phyloP scores from a whole-genome alignment of 2,329 filamentous ascomycete genomes.

The Neonectria punicea region DNA sequence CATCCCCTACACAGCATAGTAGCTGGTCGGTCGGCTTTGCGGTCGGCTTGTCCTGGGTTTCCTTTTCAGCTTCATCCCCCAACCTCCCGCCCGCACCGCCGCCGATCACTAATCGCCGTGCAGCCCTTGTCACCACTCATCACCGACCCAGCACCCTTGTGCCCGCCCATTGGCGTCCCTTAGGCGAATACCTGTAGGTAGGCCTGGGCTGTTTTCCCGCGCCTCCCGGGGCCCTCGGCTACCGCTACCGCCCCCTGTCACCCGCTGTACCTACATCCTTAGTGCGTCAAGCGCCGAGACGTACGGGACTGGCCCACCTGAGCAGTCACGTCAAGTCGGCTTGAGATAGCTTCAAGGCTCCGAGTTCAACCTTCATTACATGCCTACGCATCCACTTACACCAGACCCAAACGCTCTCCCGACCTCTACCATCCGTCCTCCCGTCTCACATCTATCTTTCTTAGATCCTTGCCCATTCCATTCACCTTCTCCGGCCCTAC shows the following conservation, averaged over 20 bases:
- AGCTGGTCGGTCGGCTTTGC: neutral
- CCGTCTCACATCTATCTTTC: neutral
- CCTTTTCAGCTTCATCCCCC: slow-evolving; percentile 16
- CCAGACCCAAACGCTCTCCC: neutral
- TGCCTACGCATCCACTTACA: slow-evolving; percentile 6
- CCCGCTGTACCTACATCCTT: slow-evolving; percentile 4
- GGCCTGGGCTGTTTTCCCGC: slow-evolving; percentile 3
- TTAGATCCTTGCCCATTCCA: neutral
- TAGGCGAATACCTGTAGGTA: slow-evolving; percentile 10
- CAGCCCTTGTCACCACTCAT: slow-evolving; percentile 9
- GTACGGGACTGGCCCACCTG: slow-evolving; percentile 1
- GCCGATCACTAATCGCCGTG: slow-evolving; percentile 31
- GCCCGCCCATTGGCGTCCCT: slow-evolving; percentile 11
- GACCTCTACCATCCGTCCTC: neutral
- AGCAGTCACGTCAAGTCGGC: slow-evolving; percentile 5
- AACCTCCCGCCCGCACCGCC: slow-evolving; percentile 23
- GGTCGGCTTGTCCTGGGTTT: slow-evolving; percentile 4
- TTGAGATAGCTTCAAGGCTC: slow-evolving; percentile 20
- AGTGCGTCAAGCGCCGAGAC: slow-evolving; percentile 1
- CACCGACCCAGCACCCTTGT: neutral
- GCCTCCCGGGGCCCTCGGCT: slow-evolving; percentile 6
- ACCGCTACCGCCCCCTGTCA: slow-evolving; percentile 8
- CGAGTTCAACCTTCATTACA: no score
- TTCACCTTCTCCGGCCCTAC: neutral
- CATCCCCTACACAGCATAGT: neutral